These are phyloP conservation scores for Hypoxylon trugodes DNA, from an alignment of 495 filamentous ascomycete species.

Conservation along the genomic window DNA sequence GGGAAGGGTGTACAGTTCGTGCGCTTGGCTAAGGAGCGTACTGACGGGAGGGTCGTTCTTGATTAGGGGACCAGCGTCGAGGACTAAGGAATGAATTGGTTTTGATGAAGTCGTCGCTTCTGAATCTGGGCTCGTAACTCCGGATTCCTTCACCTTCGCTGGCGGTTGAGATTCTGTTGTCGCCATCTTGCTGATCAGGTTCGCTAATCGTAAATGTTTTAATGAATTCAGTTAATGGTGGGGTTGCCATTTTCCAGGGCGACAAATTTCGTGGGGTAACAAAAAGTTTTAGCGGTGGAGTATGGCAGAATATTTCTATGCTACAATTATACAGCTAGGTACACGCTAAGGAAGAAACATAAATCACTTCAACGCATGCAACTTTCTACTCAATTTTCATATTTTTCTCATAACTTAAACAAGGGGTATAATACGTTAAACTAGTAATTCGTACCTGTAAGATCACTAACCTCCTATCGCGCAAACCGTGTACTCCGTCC, in stretches of 20 bases:
- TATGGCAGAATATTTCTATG: conserved; percentile 32
- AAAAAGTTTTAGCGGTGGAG: conserved; percentile 41
- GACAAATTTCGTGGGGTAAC: conserved; percentile 38
- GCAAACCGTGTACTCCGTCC: too few species aligned
- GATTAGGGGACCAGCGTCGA: conserved; percentile 92
- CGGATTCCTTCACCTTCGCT: not conserved
- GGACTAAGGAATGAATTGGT: conserved; percentile 80
- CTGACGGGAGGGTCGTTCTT: conserved; percentile 85
- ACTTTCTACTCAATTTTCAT: too few species aligned
- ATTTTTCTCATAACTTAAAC: too few species aligned
- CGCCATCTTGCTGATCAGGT: conserved; percentile 24
- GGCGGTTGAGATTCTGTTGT: conserved; percentile 24
- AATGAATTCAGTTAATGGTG: conserved; percentile 25
- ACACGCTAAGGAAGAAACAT: not conserved
- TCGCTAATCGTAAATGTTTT: not conserved
- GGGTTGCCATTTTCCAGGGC: conserved; percentile 22
- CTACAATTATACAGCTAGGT: not conserved
- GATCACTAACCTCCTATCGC: too few species aligned
- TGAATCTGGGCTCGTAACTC: not conserved
- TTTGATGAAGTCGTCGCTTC: conserved; percentile 55
- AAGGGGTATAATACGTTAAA: too few species aligned
- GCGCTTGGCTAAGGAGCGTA: conserved; percentile 75
- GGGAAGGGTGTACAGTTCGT: conserved; percentile 84
- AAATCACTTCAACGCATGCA: too few species aligned
- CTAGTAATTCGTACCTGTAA: too few species aligned